Evolutionary conservation across 805 yeast species (phyloP).

Genomic region (Sugiyamaella smithiae): DNA sequence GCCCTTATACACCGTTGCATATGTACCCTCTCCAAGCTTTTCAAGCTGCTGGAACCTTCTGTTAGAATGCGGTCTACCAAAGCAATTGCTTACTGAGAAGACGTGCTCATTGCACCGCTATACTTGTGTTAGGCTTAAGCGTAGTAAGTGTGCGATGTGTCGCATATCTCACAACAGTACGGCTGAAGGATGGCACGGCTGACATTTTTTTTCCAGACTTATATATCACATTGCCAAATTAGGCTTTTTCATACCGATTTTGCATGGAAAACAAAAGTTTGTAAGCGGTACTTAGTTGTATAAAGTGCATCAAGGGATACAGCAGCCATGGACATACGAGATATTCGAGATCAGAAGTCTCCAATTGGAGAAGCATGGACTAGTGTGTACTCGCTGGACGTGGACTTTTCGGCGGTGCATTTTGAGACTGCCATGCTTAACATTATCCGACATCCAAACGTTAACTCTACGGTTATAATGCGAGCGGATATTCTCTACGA

Average conservation of each 20-base stretch:
- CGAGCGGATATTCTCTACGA: slow-evolving; percentile 68
- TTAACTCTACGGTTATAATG: slow-evolving; percentile 86
- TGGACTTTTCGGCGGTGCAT: slow-evolving; percentile 49
- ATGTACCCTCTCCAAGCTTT: slow-evolving; percentile 91
- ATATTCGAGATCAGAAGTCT: slow-evolving; percentile 42
- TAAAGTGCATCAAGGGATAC: too few species aligned
- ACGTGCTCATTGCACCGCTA: slow-evolving; percentile 19
- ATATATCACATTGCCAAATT: too few species aligned
- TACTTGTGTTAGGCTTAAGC: too few species aligned
- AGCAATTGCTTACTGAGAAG: slow-evolving; percentile 42
- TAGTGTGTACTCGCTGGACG: slow-evolving; percentile 49
- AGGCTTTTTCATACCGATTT: too few species aligned
- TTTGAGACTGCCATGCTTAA: slow-evolving; percentile 76
- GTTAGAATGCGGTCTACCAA: too few species aligned
- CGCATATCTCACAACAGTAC: too few species aligned
- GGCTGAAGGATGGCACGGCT: slow-evolving; percentile 1
- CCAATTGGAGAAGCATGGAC: slow-evolving; percentile 61
- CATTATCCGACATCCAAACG: slow-evolving; percentile 77
- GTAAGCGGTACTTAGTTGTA: too few species aligned
- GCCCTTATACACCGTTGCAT: slow-evolving; percentile 98
- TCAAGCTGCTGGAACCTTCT: slow-evolving; percentile 47
- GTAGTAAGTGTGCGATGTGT: too few species aligned
- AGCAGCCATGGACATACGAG: slow-evolving; percentile 21
- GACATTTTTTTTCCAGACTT: too few species aligned
- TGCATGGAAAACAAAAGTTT: too few species aligned